These are phyloP conservation scores for Myxozyma mucilagina DNA, from an alignment of 805 yeast species.

Conservation along the genomic window DNA sequence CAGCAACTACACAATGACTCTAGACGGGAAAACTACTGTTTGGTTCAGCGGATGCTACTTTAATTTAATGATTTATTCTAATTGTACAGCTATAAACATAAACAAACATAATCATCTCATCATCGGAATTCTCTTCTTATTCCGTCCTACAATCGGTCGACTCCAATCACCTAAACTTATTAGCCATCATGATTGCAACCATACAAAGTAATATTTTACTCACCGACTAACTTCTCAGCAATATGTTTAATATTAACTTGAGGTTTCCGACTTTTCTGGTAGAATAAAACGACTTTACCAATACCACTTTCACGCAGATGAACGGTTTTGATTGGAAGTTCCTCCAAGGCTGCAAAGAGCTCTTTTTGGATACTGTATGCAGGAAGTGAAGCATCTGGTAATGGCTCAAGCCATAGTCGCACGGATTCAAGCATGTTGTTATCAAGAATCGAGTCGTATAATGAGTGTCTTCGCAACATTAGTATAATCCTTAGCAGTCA, in stretches of 20 bases:
- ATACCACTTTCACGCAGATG: slow-evolving; percentile 92
- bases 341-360: slow-evolving; percentile 67
- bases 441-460: slow-evolving; percentile 91
- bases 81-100: not conserved
- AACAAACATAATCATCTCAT: not conserved
- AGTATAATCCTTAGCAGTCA: not conserved
- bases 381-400: slow-evolving; percentile 98
- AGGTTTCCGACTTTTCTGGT: slow-evolving; percentile 85
- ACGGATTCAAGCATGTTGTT: slow-evolving; percentile 91
- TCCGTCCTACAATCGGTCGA: slow-evolving; percentile 73
- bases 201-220: not conserved
- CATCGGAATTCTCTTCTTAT: slow-evolving; percentile 11
- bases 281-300: slow-evolving; percentile 90
- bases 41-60: not conserved
- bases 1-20: no score
- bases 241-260: slow-evolving; percentile 82
- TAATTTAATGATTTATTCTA: not conserved
- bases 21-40: no score
- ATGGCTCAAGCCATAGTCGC: slow-evolving; percentile 95
- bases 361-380: slow-evolving; percentile 93
- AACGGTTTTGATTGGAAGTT: slow-evolving; percentile 90
- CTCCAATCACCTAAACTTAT: slow-evolving; percentile 83
- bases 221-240: slow-evolving; percentile 74
- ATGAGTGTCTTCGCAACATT: slow-evolving; percentile 49
- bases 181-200: not conserved